Evolutionary conservation across 768 basidiomycete genomes (phyloP).

Genomic region (Termitomyces sp.): DNA sequence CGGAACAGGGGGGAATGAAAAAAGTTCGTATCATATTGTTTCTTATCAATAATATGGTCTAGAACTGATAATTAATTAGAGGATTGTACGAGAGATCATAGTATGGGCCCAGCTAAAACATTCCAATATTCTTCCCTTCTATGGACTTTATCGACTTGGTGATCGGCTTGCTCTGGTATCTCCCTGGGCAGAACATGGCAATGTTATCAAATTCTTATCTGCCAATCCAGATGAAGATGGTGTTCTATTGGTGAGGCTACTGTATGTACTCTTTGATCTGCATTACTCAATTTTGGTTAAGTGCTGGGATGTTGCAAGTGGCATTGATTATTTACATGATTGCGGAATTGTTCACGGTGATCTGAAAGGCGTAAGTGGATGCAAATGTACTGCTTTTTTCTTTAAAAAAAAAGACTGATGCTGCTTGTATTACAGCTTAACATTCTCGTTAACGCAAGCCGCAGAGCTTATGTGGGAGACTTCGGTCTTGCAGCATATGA

Average conservation of each 20-base stretch:
- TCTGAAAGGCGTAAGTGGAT: no score
- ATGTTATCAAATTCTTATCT: neutral
- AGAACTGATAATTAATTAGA: neutral
- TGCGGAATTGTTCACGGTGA: neutral
- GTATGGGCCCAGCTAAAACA: neutral
- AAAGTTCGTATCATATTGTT: no score
- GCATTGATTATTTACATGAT: neutral
- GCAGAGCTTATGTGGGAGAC: no score
- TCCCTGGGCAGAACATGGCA: neutral
- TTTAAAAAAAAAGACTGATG: no score
- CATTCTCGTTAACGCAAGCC: no score
- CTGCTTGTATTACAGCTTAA: no score
- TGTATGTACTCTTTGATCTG: no score
- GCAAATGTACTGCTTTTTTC: no score
- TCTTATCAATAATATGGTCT: neutral
- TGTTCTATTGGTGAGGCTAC: neutral
- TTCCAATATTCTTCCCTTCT: neutral
- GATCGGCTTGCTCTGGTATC: neutral
- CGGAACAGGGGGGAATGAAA: neutral
- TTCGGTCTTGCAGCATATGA: no score
- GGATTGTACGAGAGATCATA: neutral
- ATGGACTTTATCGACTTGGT: neutral
- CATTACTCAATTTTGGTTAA: no score
- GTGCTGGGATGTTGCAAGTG: neutral
- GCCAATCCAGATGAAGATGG: neutral